These are phyloP conservation scores for Apium graveolens DNA, from an alignment of 129 eudicot genomes.

Conservation along the genomic window DNA sequence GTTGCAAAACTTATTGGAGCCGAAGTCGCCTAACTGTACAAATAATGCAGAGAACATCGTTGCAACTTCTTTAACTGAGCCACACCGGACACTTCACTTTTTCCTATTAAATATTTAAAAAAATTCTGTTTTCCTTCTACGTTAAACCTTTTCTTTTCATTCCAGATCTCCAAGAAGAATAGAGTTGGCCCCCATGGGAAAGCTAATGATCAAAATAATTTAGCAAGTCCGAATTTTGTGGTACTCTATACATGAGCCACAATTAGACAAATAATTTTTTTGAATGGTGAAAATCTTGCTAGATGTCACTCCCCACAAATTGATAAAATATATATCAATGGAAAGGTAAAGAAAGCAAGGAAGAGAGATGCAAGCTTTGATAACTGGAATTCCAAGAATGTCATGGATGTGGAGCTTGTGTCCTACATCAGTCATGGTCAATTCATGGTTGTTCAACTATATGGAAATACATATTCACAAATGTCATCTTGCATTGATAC, in stretches of 20 bases:
- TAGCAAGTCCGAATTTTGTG: background rate
- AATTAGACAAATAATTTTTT: background rate
- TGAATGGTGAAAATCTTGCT: too few species aligned
- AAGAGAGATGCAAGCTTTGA: too few species aligned
- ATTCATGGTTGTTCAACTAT: too few species aligned
- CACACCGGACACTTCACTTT: background rate
- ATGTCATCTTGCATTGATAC: too few species aligned
- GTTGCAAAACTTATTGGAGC: background rate
- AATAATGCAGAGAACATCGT: background rate
- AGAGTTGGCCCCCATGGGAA: background rate
- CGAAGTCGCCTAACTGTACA: background rate
- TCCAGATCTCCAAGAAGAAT: background rate
- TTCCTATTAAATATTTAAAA: too few species aligned
- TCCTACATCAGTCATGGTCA: too few species aligned
- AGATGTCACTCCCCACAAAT: background rate
- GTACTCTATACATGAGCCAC: background rate
- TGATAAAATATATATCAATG: too few species aligned
- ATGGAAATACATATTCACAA: too few species aligned
- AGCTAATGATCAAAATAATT: too few species aligned
- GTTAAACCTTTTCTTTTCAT: background rate
- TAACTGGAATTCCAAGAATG: too few species aligned
- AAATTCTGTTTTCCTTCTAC: background rate
- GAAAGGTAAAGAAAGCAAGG: too few species aligned
- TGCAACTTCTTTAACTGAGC: background rate
- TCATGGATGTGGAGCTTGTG: too few species aligned